Base-by-base conservation (phyloP, 2,329 filamentous ascomycete species). In the Hypoxylon sp. region DNA sequence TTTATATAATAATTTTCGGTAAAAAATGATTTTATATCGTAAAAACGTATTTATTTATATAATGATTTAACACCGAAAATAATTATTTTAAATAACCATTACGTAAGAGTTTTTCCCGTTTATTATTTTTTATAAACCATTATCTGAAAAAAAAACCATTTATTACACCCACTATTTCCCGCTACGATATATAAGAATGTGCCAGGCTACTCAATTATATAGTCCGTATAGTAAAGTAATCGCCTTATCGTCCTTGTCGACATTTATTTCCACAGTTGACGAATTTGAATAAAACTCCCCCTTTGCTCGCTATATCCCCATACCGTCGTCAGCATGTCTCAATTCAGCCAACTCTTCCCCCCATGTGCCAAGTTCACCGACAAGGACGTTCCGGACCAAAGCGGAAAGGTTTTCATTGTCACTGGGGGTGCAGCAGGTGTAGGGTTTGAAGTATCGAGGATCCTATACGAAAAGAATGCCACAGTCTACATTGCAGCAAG, bases 361-460 rank as follows among this genome's bases (percentile, higher is more conserved):
- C 60, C 65, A 1, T 57, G 60, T n/a, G 25, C 49, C 2, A 64
- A 56, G n/a, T 71, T 69, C 27, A 69, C 65, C 14, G 59, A 69
- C 14, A 54, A 33, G 11, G 42, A 69, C 31, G 27, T 71, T 8
- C 62, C 62, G 6, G 49, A 58, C 22, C 68, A 64, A 61, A 58
- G 37, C 11, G 69, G 69, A 2, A 63, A 54, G 31, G 61, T 70
- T 1, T 63, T 65, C 22, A 64, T 72, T 17, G 63, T 72, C 3
- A 72, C 70, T 4, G 68, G 70, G 1, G 63, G 62, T 6, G 40
- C 48, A 7, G 20, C 54, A 3, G 70, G 70, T 7, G 40, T 72
- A 11, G 68, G 68, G 2, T 66, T 66, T n/a, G 70, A 72, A 33
- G 27, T 72, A 13, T 54, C 22, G 13, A 56, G 31, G 42, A 56